Conservation (phyloP, 129 eudicot genomes). For the Chrysanthemum makinoi region DNA sequence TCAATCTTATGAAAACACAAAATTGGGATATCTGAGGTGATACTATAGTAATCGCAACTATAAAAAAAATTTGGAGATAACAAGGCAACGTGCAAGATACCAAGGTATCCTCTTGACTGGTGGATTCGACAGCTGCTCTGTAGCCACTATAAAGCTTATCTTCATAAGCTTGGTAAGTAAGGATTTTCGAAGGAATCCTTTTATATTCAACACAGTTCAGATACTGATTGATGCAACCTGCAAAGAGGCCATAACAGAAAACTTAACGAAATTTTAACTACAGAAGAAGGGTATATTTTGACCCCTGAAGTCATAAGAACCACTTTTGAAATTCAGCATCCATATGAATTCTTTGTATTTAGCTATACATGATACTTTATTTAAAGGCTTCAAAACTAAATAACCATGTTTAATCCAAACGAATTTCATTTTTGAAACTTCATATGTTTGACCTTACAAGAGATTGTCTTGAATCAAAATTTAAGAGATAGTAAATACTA, state of each 20-base stretch:
- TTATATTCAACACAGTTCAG: conserved; percentile 66
- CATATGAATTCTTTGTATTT: not conserved
- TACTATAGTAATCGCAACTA: not conserved
- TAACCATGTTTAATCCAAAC: conserved; percentile 2
- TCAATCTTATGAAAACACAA: not conserved
- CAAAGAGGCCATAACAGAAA: conserved; percentile 11
- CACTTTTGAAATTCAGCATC: conserved; percentile 11
- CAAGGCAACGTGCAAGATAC: conserved; percentile 38
- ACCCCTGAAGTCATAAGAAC: conserved; percentile 13
- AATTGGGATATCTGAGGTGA: conserved; percentile 33
- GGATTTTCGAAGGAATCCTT: conserved; percentile 72
- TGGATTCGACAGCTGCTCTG: conserved; percentile 77
- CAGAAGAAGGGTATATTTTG: not conserved
- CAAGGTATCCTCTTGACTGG: conserved; percentile 70
- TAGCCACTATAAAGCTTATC: conserved; percentile 75
- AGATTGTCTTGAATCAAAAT: not conserved
- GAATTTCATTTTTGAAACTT: not conserved
- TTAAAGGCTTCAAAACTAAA: not conserved
- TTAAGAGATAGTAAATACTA: not conserved
- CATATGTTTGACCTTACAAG: conserved; percentile 20
- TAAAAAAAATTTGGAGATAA: not conserved
- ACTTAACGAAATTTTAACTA: conserved; percentile 4
- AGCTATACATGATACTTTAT: not conserved
- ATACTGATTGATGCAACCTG: conserved; percentile 78
- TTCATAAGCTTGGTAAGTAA: conserved; percentile 63